Evolutionary conservation across 257 asterid species (phyloP), one percentile per base, ranked within the genome.

Genomic region (Rubia yunnanensis): DNA sequence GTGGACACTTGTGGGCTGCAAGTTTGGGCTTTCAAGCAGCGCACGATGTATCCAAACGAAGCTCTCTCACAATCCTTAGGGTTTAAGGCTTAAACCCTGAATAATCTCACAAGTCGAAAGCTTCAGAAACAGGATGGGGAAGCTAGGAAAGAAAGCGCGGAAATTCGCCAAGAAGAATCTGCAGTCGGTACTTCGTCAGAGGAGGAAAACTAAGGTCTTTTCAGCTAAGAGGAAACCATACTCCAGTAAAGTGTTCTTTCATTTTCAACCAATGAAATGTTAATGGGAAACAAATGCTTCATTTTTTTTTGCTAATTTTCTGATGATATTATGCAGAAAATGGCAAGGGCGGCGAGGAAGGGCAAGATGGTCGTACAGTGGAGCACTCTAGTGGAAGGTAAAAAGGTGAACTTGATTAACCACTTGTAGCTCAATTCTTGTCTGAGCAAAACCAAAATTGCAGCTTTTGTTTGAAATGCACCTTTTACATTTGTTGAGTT

Each of bases 81-180:
- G 64, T 59, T 59, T 59, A 30, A 59, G 44, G 57, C 38, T 17
- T 59, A 59, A 59, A 59, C 64, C 64, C 63, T 57, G 63, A 57
- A 57, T 5, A 13, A 11, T 23, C 59, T 2, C 14, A 13, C 36
- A 13, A 14, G 18, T 54, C 28, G 22, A 10, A 22, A 39, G 48
- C 13, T 13, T 13, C 14, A 9, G 22, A 3, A 44, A n/a, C 50
- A 44, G 62, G 41, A 89, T 90, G 96, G 95, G 89, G 69, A 94
- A 94, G 78, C 82, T 94, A 11, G 95, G 99, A 65, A 90, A 86
- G 86, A 94, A 86, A 76, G 98, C 96, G 27, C 80, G 99, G 73
- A 94, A 94, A 66, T 94, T 90, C 50, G 95, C 99, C 65, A 88
- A 90, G 86, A 94, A 88, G 86, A 81, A 94, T 78, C 95, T 94